Base-by-base conservation (phyloP, 192 early-diverging fungal species). In the Piromyces sp. region DNA sequence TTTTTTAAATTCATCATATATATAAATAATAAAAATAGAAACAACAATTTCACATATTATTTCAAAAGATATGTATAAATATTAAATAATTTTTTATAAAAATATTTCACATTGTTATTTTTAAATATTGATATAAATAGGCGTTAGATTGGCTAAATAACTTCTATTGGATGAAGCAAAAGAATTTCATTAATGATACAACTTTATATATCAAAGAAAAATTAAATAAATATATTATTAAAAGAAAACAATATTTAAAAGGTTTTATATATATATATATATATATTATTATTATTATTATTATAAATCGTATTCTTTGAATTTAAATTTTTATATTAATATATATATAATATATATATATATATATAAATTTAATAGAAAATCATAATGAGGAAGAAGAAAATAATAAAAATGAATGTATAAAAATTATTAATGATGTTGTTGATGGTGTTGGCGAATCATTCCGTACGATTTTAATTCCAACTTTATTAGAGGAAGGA, bases 141-240 rank as follows among this genome's bases (percentile, higher is more conserved):
- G 91, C 91, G 29, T 84, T 89, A 15, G 78, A 83, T 79, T 92
- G 91, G 91, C 84, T 92, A 0, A 80, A 85, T 79, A 86, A 88
- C 79, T 86, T 86, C 79, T 91, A 88, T 84, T 90, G 89, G 89
- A 84, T 82, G 26, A 84, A 82, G 78, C 88, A 89, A 83, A 83
- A 83, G 12, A 81, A 79, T 17, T 87, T 86, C 80, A 16, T 87
- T 42, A 86, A 83, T 30, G 83, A 85, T 40, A 85, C 86, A 13
- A 79, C 68, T 5, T 29, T 85, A 84, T 80, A 37, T 83, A 17
- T 78, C 86, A 68, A 84, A 86, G 22, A 79, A 78, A 6, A 85
- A 86, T 80, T 87, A 87, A 16, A 80, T 84, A 81, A 38, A 80
- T 29, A 83, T 83, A 30, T 80, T 86, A 29, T 81, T 83, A 33